Evolutionary conservation across 345 rosid genomes (phyloP).

Genomic region (Rhizophora apiculata): DNA sequence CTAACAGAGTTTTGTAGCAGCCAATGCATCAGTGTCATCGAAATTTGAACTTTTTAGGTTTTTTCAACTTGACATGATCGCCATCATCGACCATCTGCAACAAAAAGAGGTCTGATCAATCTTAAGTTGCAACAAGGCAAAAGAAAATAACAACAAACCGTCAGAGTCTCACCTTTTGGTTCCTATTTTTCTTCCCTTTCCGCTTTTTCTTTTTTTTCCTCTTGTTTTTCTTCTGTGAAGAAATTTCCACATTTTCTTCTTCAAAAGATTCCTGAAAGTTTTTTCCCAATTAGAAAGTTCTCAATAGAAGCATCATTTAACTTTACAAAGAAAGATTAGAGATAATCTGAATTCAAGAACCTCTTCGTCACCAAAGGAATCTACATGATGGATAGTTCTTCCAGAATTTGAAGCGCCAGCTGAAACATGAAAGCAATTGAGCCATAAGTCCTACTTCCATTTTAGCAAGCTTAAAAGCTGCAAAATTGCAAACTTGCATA

Average conservation of each 20-base stretch:
- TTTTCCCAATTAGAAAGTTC: neutral
- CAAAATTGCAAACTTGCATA: too few species aligned
- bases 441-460: neutral
- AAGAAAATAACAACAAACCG: neutral
- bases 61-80: conserved; percentile 8
- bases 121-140: neutral
- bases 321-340: neutral
- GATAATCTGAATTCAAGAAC: conserved; percentile 5
- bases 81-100: conserved; percentile 12
- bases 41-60: conserved; percentile 15
- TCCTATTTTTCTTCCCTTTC: conserved; percentile 8
- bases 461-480: neutral
- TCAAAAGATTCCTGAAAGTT: conserved; percentile 16
- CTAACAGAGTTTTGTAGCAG: too few species aligned
- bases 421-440: conserved; percentile 24
- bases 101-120: neutral
- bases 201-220: conserved; percentile 8
- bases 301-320: neutral
- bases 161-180: conserved; percentile 9
- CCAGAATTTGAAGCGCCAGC: conserved; percentile 62
- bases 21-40: neutral
- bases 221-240: conserved; percentile 12
- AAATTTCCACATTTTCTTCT: conserved; percentile 1
- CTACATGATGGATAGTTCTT: conserved; percentile 55
- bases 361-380: conserved; percentile 54